Base-by-base conservation (phyloP, 1,284 basidiomycete genomes). In the Chalciporus sp. region DNA sequence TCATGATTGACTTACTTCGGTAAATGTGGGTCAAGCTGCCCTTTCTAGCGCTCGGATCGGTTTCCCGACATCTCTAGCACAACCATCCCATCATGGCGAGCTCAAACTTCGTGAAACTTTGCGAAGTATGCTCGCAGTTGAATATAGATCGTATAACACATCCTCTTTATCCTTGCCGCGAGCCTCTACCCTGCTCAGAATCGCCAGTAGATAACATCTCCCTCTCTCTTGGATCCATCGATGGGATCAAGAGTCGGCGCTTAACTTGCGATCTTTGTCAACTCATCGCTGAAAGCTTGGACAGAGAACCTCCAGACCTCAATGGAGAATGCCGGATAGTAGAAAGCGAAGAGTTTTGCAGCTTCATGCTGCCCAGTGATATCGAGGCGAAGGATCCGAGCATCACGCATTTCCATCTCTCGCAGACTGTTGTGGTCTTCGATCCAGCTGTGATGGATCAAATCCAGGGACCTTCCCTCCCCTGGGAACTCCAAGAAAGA, bases 371-470 rank as follows among this genome's bases (percentile, higher is more conserved):
- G 3, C 63, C 61, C 1, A 14, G 1, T 7, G 9, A 20, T 10
- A 26, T 63, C 37, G 0, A 41, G 27, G 26, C 41, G 20, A 42
- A 9, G 9, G 62, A 65, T 40, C 42, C 56, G 3, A 46, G 14
- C 8, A 14, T 53, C 41, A 53, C 62, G 0, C 61, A 65, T 47
- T 58, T 58, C 45, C 63, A 65, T 52, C 16, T 63, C 29, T 54
- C 61, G 4, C 39, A 61, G n/a, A 7, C 37, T 9, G 11, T 14
- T 4, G 43, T 65, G 6, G 39, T 58, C 1, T 57, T 58, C 11
- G 42, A 62, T 29, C n/a, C 53, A 2, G 42, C 12, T 7, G 4
- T 3, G 3, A 28, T 12, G 10, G 6, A 46, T 8, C 27, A 31
- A 10, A 42, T 42, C 26, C 0, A 14, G 1, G 62, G 62, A 0